Conservation (phyloP, 306 rosid genomes). For the Citrullus amarus region DNA sequence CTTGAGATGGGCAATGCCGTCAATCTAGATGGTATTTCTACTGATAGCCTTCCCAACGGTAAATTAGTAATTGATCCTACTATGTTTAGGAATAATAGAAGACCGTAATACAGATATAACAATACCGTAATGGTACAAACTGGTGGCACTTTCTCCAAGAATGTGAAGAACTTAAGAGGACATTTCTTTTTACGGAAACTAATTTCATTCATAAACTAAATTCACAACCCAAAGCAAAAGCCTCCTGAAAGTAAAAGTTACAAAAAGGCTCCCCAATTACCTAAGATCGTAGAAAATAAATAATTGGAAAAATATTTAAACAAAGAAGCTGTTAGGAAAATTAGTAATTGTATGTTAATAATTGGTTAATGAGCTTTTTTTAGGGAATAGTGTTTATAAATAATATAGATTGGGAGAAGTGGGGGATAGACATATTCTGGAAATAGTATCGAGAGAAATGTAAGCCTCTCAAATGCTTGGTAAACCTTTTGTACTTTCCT, state of each 20-base stretch:
- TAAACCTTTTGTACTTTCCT: not conserved
- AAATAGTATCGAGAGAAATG: not conserved
- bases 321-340: not conserved
- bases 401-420: not conserved
- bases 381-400: not conserved
- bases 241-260: not conserved
- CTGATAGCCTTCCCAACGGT: not conserved
- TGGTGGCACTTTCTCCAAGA: not conserved
- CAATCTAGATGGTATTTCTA: not conserved
- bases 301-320: not conserved
- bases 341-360: not conserved
- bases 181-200: not conserved
- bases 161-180: not conserved
- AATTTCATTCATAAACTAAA: not conserved
- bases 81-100: not conserved
- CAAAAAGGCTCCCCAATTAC: not conserved
- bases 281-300: not conserved
- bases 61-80: not conserved
- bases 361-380: not conserved
- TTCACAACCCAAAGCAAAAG: not conserved
- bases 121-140: not conserved
- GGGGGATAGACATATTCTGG: not conserved
- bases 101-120: not conserved
- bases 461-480: not conserved
- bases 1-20: not conserved